Conservation (phyloP, 495 filamentous ascomycete species). For the Xylaria nigripes region DNA sequence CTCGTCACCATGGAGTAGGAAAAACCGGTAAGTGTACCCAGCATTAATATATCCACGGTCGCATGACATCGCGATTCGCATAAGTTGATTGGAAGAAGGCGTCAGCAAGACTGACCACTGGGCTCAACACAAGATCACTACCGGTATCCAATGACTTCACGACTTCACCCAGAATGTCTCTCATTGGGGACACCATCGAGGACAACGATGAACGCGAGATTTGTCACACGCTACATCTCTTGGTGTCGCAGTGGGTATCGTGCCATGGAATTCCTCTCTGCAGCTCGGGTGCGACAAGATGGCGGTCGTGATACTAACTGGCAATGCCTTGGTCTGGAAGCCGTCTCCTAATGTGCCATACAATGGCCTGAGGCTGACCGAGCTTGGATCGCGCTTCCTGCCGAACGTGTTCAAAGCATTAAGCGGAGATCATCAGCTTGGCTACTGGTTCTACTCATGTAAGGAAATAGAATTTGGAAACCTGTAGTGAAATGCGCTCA, state of each 20-base stretch:
- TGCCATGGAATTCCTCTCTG: constrained; percentile 50
- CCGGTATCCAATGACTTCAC: background rate
- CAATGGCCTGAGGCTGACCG: constrained; percentile 46
- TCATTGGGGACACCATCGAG: constrained; percentile 20
- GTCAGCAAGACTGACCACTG: background rate
- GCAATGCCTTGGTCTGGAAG: constrained; percentile 48
- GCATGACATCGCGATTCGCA: too few relatives aligned
- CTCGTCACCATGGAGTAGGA: constrained; percentile 48
- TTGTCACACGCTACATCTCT: constrained; percentile 34
- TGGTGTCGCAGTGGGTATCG: constrained; percentile 37
- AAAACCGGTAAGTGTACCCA: constrained; percentile 33
- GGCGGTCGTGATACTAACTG: constrained; percentile 38
- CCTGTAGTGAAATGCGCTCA: constrained; percentile 43
- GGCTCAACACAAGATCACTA: background rate
- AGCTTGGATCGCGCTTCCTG: constrained; percentile 48
- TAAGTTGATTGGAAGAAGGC: too few relatives aligned
- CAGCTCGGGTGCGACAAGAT: constrained; percentile 39
- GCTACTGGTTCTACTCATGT: constrained; percentile 47
- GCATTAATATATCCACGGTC: too few relatives aligned
- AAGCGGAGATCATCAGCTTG: constrained; percentile 50
- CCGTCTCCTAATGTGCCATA: constrained; percentile 52
- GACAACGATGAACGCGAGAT: constrained; percentile 30
- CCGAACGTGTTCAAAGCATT: constrained; percentile 51
- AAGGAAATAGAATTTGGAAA: constrained; percentile 47
- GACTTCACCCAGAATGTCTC: background rate